A percentile compares a stretch with the other conserved stretches of the same genome.
These are phyloP conservation scores for Syncephalastrum contaminatum DNA, from an alignment of 371 early-diverging fungal species.

Conservation along the genomic window DNA sequence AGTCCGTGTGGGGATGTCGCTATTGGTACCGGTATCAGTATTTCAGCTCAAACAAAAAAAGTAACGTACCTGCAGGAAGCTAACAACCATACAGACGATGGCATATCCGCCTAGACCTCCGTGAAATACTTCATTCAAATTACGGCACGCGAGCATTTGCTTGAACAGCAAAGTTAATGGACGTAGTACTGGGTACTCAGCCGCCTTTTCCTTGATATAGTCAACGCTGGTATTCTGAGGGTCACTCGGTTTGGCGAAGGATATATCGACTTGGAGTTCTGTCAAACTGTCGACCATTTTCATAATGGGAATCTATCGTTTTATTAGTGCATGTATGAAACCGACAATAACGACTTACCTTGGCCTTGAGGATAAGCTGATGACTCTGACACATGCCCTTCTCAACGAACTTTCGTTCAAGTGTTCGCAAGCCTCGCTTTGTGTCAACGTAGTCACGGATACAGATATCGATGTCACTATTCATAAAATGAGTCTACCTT, in stretches of 20 bases:
- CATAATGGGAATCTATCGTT: slow-evolving; percentile 86
- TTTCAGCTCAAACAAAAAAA: too few relatives aligned
- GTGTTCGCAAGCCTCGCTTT: slow-evolving; percentile 4
- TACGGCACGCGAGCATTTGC: slow-evolving; percentile 72
- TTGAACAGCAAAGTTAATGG: slow-evolving; percentile 80
- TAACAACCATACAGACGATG: slow-evolving; percentile 78
- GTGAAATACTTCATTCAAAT: slow-evolving; percentile 86
- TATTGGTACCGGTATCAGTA: slow-evolving; percentile 13
- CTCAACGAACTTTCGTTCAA: slow-evolving; percentile 19
- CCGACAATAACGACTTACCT: slow-evolving; percentile 23
- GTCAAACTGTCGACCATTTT: slow-evolving; percentile 81
- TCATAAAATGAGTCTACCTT: background rate
- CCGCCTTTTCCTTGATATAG: slow-evolving; percentile 56
- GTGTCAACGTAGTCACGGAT: slow-evolving; percentile 33
- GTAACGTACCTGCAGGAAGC: slow-evolving; percentile 71
- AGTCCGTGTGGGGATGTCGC: slow-evolving; percentile 83
- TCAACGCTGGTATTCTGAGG: slow-evolving; percentile 68
- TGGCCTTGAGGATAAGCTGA: slow-evolving; percentile 52
- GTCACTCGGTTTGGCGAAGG: slow-evolving; percentile 62
- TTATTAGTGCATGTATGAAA: background rate
- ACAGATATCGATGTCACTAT: slow-evolving; percentile 81
- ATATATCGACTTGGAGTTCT: slow-evolving; percentile 77
- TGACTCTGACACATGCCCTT: slow-evolving; percentile 23
- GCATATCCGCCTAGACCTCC: slow-evolving; percentile 97
- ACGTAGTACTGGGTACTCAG: slow-evolving; percentile 59